Evolutionary conservation across 805 yeast species (phyloP), one percentile per base, ranked within the genome.

Genomic region (Dipodascus geniculatus): DNA sequence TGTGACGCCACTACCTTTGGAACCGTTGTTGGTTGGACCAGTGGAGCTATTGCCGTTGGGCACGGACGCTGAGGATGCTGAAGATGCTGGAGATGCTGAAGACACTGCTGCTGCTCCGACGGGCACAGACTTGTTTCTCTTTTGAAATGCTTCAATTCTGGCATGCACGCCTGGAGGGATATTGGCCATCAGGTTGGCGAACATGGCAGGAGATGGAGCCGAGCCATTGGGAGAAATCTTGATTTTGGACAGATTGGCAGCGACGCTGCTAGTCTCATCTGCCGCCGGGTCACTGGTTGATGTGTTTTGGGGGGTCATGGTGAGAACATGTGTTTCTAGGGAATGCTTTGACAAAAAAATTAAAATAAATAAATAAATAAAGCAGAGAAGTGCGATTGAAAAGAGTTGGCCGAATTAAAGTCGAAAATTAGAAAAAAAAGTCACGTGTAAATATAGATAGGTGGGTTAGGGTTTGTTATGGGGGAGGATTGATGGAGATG

Each of bases 131-230:
- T 80, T 82, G 60, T 96, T 77, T 63, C 84, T 81, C 58, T 87
- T 88, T 67, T 89, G 96, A 61, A 90, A 86, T 0, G 96, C 96
- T 66, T 85, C 71, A 38, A 90, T 76, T 58, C 93, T 74, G 0
- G 96, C 96, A 67, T 89, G 96, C 44, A 88, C 78, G 57, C 86
- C 91, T 9, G 93, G 83, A 61, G 71, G 63, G 42, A 65, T 55
- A 17, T 33, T 16, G 42, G 52, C 44, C 44, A 38, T 38, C 17
- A 38, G 19, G 20, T 38, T 38, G 17, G 44, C 44, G 20, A 38
- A 38, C 44, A 38, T 38, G 4, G 44, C 44, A n/a, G 44, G 44
- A 14, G 44, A 38, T 4, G 44, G 44, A n/a, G 44, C 20, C 17
- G 44, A 38, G 8, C 20, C 44, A 38, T 38, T 38, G 6, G 44